Conservation (phyloP, 768 basidiomycete species). For the Tylopilus subfusipes region DNA sequence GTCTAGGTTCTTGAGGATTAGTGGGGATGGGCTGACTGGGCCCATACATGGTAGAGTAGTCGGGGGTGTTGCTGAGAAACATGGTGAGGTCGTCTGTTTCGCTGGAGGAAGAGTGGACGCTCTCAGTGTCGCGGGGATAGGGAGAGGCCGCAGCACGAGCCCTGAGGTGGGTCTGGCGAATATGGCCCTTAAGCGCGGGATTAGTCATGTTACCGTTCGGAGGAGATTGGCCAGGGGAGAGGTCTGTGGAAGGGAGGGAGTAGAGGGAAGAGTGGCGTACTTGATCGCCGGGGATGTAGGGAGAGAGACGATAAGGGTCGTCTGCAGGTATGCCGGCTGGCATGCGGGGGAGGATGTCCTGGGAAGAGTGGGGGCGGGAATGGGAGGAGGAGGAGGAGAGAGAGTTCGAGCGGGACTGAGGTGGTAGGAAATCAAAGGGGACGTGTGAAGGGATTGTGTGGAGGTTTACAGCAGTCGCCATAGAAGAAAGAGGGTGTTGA, state of each 20-base stretch:
- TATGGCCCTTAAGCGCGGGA: constrained; percentile 73
- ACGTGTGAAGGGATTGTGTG: constrained; percentile 66
- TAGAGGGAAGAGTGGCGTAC: constrained; percentile 45
- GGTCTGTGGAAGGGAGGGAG: constrained; percentile 38
- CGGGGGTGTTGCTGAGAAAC: constrained; percentile 59
- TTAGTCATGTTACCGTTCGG: constrained; percentile 75
- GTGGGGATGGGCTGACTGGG: constrained; percentile 38
- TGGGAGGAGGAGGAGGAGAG: constrained; percentile 71
- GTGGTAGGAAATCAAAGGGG: constrained; percentile 69
- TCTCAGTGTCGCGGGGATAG: constrained; percentile 82
- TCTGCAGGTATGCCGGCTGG: constrained; percentile 53
- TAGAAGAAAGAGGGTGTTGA: constrained; percentile 42
- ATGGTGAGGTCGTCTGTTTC: constrained; percentile 87
- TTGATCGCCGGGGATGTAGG: constrained; percentile 45
- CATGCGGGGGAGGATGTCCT: constrained; percentile 56
- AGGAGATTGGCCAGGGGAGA: constrained; percentile 58
- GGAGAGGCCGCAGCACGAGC: constrained; percentile 80
- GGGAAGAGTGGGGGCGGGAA: constrained; percentile 77
- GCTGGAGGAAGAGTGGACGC: constrained; percentile 82
- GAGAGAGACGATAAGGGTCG: constrained; percentile 67
- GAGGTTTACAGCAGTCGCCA: constrained; percentile 75
- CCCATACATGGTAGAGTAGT: constrained; percentile 68
- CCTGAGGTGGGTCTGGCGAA: constrained; percentile 72
- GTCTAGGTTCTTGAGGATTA: constrained; percentile 46
- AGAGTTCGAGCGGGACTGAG: constrained; percentile 76